Conservation (phyloP, 1,139 yeast genomes). For the Blastobotrys raffinosifermentans region DNA sequence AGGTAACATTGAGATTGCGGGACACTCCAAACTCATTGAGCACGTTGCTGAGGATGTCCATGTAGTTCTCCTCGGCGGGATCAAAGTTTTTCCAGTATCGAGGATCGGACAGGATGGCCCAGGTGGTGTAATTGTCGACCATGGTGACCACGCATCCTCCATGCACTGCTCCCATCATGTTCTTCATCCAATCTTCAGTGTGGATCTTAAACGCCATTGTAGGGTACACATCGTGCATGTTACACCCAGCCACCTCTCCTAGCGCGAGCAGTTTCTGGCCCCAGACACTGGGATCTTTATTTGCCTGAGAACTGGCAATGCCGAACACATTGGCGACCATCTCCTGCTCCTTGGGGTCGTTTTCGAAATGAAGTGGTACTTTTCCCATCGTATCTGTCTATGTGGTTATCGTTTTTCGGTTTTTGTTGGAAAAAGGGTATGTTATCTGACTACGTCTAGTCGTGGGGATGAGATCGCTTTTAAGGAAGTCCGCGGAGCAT, state of each 20-base stretch:
- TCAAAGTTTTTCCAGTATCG: slow-evolving; percentile 21
- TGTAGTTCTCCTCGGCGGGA: slow-evolving; percentile 13
- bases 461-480: no score
- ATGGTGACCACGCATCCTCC: slow-evolving; percentile 34
- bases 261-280: no score
- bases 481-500: no score
- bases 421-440: no score
- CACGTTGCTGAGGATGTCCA: slow-evolving; percentile 12
- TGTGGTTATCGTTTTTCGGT: no score
- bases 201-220: slow-evolving; percentile 5
- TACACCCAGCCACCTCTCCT: background rate
- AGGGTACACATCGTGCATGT: slow-evolving; percentile 2
- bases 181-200: slow-evolving; percentile 9
- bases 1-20: slow-evolving; percentile 27
- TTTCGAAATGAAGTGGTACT: no score
- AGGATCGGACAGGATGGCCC: slow-evolving; percentile 25
- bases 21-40: slow-evolving; percentile 23
- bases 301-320: no score
- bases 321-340: no score
- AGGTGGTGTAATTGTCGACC: slow-evolving; percentile 24
- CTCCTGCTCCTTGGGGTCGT: no score
- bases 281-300: no score
- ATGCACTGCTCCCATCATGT: slow-evolving; percentile 23
- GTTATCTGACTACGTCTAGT: no score
- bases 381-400: no score